Evolutionary conservation across 1,284 basidiomycete species (phyloP).

Genomic region (Trichosporon sp.): DNA sequence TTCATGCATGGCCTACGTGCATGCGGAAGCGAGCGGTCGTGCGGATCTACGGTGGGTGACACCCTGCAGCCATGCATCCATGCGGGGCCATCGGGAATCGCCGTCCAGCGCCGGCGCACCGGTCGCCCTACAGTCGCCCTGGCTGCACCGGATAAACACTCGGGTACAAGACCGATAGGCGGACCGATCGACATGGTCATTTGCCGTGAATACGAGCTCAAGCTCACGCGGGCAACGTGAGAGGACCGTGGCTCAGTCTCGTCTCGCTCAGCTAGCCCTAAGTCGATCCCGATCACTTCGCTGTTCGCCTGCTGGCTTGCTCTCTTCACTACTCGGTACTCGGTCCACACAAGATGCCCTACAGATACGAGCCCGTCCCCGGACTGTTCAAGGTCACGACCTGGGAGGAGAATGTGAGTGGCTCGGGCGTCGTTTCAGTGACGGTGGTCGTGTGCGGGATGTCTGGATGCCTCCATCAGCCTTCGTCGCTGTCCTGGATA

Average conservation of each 20-base stretch:
- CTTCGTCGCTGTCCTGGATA: no score
- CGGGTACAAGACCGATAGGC: not conserved
- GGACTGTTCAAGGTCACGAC: slow-evolving; percentile 26
- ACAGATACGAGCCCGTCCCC: slow-evolving; percentile 24
- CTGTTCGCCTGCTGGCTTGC: no score
- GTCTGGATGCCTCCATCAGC: no score
- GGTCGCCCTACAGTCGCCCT: no score
- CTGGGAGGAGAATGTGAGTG: slow-evolving; percentile 31
- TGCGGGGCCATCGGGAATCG: not conserved
- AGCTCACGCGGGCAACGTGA: not conserved
- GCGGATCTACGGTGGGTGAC: no score
- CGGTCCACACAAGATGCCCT: slow-evolving; percentile 9
- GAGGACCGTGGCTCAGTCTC: no score
- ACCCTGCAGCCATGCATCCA: no score
- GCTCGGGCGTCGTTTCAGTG: not conserved
- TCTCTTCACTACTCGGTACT: not conserved
- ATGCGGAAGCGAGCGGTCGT: no score
- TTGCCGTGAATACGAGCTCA: not conserved
- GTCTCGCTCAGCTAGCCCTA: no score
- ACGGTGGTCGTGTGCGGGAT: not conserved
- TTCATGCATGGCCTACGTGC: no score
- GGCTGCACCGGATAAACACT: not conserved
- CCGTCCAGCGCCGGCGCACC: no score
- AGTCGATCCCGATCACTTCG: no score
- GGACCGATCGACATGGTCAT: not conserved